Conservation (phyloP, 2,329 filamentous ascomycete species). For the Penicillium verrucosum region DNA sequence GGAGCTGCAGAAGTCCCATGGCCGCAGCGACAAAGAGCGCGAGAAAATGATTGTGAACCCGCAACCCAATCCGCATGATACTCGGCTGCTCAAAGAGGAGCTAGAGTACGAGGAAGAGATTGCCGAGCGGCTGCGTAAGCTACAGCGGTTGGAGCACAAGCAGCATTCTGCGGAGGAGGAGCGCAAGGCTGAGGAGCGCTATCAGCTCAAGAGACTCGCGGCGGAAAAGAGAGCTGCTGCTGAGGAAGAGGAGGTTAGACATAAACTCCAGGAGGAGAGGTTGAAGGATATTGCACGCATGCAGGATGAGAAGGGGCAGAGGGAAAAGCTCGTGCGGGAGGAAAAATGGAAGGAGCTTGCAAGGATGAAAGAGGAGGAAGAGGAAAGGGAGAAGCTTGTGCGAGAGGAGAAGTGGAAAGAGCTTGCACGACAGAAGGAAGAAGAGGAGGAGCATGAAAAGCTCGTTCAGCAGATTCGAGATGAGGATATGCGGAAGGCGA, state of each 20-base stretch:
- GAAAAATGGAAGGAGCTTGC: slow-evolving; percentile 20
- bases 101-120: slow-evolving; percentile 46
- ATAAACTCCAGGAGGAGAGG: slow-evolving; percentile 28
- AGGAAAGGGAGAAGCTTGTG: slow-evolving; percentile 29
- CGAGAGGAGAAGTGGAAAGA: slow-evolving; percentile 5
- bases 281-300: slow-evolving; percentile 30
- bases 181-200: slow-evolving; percentile 16
- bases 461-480: background rate
- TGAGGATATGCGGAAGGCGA: slow-evolving; percentile 25
- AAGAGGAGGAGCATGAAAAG: slow-evolving; percentile 4
- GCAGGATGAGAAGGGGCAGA: slow-evolving; percentile 30
- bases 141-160: slow-evolving; percentile 39
- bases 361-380: slow-evolving; percentile 25
- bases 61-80: slow-evolving; percentile 23
- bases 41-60: slow-evolving; percentile 5
- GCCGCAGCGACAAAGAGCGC: slow-evolving; percentile 3
- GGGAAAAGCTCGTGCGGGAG: slow-evolving; percentile 22
- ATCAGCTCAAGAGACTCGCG: slow-evolving; percentile 22
- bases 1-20: slow-evolving; percentile 29
- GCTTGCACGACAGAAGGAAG: slow-evolving; percentile 32
- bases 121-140: slow-evolving; percentile 36
- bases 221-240: slow-evolving; percentile 34
- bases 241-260: slow-evolving; percentile 33
- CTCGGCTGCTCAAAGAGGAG: slow-evolving; percentile 34
- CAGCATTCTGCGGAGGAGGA: slow-evolving; percentile 32